phyloP scores from a whole-genome alignment of 176 grass and related monocot species.

The Stipa capillata region DNA sequence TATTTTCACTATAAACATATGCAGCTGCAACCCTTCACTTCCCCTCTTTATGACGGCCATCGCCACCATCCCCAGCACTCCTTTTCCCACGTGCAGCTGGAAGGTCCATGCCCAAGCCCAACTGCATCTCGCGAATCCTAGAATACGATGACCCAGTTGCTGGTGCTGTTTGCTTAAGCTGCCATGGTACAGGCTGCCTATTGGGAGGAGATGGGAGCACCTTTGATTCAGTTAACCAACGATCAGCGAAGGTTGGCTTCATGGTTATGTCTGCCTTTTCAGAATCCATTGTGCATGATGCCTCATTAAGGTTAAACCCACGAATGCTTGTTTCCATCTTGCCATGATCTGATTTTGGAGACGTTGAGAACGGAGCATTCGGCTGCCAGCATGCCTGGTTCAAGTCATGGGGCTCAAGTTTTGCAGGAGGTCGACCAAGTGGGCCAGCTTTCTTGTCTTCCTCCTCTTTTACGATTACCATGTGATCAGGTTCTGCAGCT shows the following conservation, averaged over 20 bases:
- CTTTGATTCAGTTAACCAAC: constrained; percentile 46
- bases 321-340: constrained; percentile 32
- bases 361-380: constrained; percentile 23
- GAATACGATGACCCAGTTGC: constrained; percentile 36
- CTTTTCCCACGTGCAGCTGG: constrained; percentile 47
- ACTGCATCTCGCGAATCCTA: constrained; percentile 36
- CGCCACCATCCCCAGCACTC: constrained; percentile 35
- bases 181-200: constrained; percentile 45
- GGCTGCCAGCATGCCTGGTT: constrained; percentile 42
- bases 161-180: constrained; percentile 24
- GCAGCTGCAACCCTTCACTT: constrained; percentile 11
- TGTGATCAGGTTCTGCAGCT: constrained; percentile 49
- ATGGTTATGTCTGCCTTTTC: constrained; percentile 23
- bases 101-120: constrained; percentile 38
- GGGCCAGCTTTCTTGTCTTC: constrained; percentile 44
- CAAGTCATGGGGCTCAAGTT: constrained; percentile 33
- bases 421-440: constrained; percentile 18
- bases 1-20: not conserved
- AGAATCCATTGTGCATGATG: constrained; percentile 24
- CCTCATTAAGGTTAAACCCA: constrained; percentile 60
- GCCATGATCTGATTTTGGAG: constrained; percentile 32
- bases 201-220: constrained; percentile 26
- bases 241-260: constrained; percentile 29
- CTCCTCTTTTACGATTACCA: constrained; percentile 60
- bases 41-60: constrained; percentile 37